phyloP scores from a whole-genome alignment of 1,284 basidiomycete species.

The Pyrrhoderma noxium region DNA sequence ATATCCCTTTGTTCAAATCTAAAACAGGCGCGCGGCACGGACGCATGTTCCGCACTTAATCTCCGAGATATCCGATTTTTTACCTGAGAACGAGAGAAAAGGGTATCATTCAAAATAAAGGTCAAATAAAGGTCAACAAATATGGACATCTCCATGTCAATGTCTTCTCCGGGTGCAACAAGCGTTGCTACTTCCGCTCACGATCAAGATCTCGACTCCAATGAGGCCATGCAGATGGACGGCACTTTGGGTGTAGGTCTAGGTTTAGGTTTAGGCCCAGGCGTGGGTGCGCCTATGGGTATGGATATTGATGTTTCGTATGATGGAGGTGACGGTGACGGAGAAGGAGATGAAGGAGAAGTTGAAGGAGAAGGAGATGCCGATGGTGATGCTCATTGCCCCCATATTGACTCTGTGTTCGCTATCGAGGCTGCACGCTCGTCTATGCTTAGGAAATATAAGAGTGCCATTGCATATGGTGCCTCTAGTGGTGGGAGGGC shows the following conservation, averaged over 20 bases:
- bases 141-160: constrained; percentile 9
- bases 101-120: too few species aligned
- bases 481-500: constrained; percentile 28
- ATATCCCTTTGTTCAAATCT: too few species aligned
- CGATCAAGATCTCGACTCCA: background rate
- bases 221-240: background rate
- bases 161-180: constrained; percentile 9
- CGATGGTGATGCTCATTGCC: constrained; percentile 24
- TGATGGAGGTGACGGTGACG: background rate
- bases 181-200: background rate
- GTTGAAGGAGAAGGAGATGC: background rate
- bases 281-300: too few species aligned
- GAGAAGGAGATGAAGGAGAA: too few species aligned
- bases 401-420: constrained; percentile 32
- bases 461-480: constrained; percentile 34
- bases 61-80: too few species aligned
- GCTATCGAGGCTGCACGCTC: constrained; percentile 24
- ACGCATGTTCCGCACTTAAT: too few species aligned
- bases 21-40: too few species aligned
- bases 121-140: too few species aligned
- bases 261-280: too few species aligned
- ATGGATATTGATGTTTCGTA: constrained; percentile 3
- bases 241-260: too few species aligned
- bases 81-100: too few species aligned
- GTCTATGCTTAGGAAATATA: constrained; percentile 31